Conservation (phyloP, 805 yeast genomes). For the Alloascoidea hylecoeti region DNA sequence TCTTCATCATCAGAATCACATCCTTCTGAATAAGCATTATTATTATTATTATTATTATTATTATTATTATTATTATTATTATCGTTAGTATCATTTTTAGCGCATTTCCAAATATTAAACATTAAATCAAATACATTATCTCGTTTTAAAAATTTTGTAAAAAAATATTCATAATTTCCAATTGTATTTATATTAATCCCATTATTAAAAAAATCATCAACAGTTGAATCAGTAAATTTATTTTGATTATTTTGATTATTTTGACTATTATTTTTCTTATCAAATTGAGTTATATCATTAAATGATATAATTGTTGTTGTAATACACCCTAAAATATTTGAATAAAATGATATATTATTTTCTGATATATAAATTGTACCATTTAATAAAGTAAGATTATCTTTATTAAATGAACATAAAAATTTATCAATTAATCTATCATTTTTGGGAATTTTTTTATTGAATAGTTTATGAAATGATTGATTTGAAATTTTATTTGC, state of each 20-base stretch:
- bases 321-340: conserved; percentile 52
- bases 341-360: conserved; percentile 68
- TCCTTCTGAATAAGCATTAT: too few relatives aligned
- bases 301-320: conserved; percentile 79
- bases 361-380: conserved; percentile 80
- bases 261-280: conserved; percentile 63
- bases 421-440: conserved; percentile 78
- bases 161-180: conserved; percentile 46
- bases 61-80: conserved; percentile 8
- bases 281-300: conserved; percentile 57
- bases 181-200: conserved; percentile 63
- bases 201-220: conserved; percentile 84
- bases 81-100: conserved; percentile 25
- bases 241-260: too few relatives aligned
- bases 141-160: conserved; percentile 78
- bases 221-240: too few relatives aligned
- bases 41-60: conserved; percentile 7
- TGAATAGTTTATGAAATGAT: conserved; percentile 70
- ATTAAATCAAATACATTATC: conserved; percentile 65
- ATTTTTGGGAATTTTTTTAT: conserved; percentile 42
- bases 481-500: conserved; percentile 51
- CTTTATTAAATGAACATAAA: conserved; percentile 80
- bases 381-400: conserved; percentile 51
- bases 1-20: too few relatives aligned
- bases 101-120: conserved; percentile 59